Base-by-base conservation (phyloP, 306 rosid species). In the Vigna unguiculata region DNA sequence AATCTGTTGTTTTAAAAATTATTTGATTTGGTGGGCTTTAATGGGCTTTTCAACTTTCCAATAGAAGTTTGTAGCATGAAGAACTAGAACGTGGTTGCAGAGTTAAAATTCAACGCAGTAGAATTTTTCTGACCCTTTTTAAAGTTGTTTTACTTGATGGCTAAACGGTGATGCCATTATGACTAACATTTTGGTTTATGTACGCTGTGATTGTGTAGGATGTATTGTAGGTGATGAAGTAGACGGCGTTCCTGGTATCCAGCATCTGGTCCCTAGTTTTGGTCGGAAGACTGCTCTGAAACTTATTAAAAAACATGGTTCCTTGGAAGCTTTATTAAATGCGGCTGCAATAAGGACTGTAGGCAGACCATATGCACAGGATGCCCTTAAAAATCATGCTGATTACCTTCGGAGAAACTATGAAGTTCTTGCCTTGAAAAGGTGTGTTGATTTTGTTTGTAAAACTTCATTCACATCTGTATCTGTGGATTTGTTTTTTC, bases 211-310 rank as follows among this genome's bases (percentile, higher is more conserved):
- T 49, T 82, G 32, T 69, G 71, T 69, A 93, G 96, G 97, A 84
- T 90, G 93, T 87, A 86, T 92, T 38, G 48, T 95, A 70, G 98
- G 98, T 9, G 97, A 95, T 73, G 89, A 88, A 76, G 92, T 85
- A 71, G 98, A 95, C 40, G 95, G 98, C 1, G 97, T 95, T 83
- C 98, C 98, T 14, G 97, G 98, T 45, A 95, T 95, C 87, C 98
- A 95, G 69, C 90, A 89, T 17, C 61, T 95, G 58, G 97, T 82
- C 54, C 98, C 98, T 67, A 91, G 85, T 69, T 95, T 95, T 83
- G 97, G 97, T 66, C 83, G 91, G 83, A 95, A 92, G 83, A 92
- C 98, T 84, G 96, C 98, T 75, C 47, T 90, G 30, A 92, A 90
- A 85, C 98, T 95, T 81, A 86, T 95, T 61, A 82, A 86, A 72